phyloP scores from a whole-genome alignment of 352 stramenopile species.

The Phytophthora syringae region DNA sequence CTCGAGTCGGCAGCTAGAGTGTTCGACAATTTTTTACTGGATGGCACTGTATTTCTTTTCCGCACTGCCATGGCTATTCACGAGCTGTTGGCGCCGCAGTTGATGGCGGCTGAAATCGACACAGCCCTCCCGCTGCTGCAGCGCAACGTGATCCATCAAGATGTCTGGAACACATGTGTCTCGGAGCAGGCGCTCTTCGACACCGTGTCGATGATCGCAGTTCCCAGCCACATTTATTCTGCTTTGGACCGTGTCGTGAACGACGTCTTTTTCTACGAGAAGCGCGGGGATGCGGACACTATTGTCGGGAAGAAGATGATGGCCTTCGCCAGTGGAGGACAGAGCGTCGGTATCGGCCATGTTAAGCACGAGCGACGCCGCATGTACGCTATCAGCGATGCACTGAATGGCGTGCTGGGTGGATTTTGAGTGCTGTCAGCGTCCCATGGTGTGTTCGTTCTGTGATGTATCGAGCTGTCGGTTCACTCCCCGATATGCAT shows the following conservation, averaged over 20 bases:
- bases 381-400: slow-evolving; percentile 84
- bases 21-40: slow-evolving; percentile 87
- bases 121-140: slow-evolving; percentile 79
- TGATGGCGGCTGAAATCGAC: slow-evolving; percentile 76
- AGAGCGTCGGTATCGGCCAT: slow-evolving; percentile 73
- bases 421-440: slow-evolving; percentile 48
- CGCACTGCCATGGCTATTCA: slow-evolving; percentile 84
- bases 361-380: slow-evolving; percentile 70
- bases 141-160: slow-evolving; percentile 67
- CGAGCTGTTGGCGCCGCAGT: slow-evolving; percentile 58
- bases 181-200: slow-evolving; percentile 79
- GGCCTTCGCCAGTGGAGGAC: slow-evolving; percentile 50
- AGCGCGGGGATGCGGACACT: slow-evolving; percentile 43
- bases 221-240: slow-evolving; percentile 74
- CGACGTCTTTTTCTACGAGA: slow-evolving; percentile 89
- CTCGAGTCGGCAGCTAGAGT: slow-evolving; percentile 77
- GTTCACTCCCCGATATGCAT: no score
- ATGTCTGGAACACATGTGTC: slow-evolving; percentile 60
- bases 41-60: slow-evolving; percentile 88
- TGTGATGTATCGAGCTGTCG: neutral
- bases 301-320: slow-evolving; percentile 39
- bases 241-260: slow-evolving; percentile 80
- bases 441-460: neutral
- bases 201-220: slow-evolving; percentile 60
- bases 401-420: slow-evolving; percentile 73